phyloP scores from a whole-genome alignment of 1,139 yeast species.

The Diutina sp. region DNA sequence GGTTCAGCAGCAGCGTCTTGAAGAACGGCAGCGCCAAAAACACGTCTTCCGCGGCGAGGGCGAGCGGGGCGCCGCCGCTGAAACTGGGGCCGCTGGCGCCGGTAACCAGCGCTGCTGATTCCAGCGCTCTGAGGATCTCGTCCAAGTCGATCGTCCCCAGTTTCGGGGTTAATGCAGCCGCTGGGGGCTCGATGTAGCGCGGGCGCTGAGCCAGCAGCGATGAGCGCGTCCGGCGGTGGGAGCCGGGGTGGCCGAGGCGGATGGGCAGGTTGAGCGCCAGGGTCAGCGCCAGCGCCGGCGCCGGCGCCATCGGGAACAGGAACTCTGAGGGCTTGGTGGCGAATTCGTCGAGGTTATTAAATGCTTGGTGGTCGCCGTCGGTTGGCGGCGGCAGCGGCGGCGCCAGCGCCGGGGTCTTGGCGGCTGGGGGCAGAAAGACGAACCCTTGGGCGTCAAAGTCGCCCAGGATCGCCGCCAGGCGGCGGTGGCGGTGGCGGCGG shows the following conservation, averaged over 20 bases:
- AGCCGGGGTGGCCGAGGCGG: neutral
- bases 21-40: neutral
- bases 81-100: neutral
- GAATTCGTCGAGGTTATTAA: neutral
- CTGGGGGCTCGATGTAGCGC: neutral
- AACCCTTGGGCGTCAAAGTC: conserved; percentile 1
- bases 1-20: neutral
- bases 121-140: neutral
- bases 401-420: neutral
- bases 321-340: neutral
- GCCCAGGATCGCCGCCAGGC: conserved; percentile 1
- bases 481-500: conserved; percentile 2
- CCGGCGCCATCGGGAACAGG: neutral
- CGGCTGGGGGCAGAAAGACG: neutral
- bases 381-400: neutral
- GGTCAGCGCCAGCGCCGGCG: neutral
- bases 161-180: neutral
- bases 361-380: neutral
- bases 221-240: neutral
- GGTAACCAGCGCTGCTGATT: neutral
- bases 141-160: conserved; percentile 1
- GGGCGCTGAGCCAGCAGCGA: neutral
- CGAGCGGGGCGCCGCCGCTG: neutral
- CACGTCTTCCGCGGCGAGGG: neutral
- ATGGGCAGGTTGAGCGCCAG: conserved; percentile 1